These are phyloP conservation scores for Penicillium brevicompactum DNA, from an alignment of 2,329 filamentous ascomycete genomes.

Conservation along the genomic window DNA sequence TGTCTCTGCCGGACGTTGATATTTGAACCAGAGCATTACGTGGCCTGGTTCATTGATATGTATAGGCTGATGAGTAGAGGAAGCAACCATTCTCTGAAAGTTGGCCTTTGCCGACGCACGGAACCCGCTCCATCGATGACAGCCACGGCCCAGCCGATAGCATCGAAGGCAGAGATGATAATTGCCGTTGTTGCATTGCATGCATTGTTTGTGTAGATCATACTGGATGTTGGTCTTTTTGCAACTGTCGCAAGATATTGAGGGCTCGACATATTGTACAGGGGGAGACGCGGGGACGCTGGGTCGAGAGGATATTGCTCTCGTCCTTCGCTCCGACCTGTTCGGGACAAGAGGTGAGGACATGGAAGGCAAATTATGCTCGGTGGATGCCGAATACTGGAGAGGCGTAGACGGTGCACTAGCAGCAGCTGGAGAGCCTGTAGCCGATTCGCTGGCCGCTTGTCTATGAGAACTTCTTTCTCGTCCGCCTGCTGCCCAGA, in stretches of 20 bases:
- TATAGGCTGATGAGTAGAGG: conserved; percentile 22
- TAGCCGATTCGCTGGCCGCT: conserved; percentile 24
- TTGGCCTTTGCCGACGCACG: conserved; percentile 69
- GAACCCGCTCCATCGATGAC: conserved; percentile 86
- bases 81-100: conserved; percentile 60
- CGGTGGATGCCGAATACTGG: conserved; percentile 8
- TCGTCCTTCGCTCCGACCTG: conserved; percentile 26
- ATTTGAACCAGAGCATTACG: conserved; percentile 46
- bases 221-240: conserved; percentile 75
- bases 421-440: conserved; percentile 25
- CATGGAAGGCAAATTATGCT: conserved; percentile 6
- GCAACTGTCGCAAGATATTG: conserved; percentile 73
- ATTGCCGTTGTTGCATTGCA: conserved; percentile 66
- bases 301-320: conserved; percentile 35
- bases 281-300: conserved; percentile 27
- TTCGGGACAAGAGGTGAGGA: conserved; percentile 24
- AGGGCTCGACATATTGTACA: conserved; percentile 66
- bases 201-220: conserved; percentile 82
- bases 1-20: conserved; percentile 31
- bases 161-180: conserved; percentile 82
- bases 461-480: conserved; percentile 25
- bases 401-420: conserved; percentile 6
- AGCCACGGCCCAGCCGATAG: conserved; percentile 76
- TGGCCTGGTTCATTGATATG: conserved; percentile 48
- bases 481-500: conserved; percentile 25